Base-by-base conservation (phyloP, 169 alveolate species). In the Plasmodium cynomolgi region DNA sequence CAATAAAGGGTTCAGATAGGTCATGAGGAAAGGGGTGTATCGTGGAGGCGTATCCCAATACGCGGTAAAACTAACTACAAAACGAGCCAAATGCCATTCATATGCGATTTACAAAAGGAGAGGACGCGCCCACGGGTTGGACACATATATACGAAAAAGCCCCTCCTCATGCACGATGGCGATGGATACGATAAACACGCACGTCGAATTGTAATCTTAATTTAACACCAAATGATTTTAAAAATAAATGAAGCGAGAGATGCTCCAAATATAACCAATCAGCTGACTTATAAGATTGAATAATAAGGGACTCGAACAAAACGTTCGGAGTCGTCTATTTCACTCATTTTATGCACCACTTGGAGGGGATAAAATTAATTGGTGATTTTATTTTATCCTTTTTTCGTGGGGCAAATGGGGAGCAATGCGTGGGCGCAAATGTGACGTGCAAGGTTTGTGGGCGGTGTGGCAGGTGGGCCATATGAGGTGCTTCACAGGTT, bases 221-320 rank as follows among this genome's bases (percentile, higher is more conserved):
- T 90, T 62, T 75, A 86, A 90, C 94, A 80, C 94, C 74, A 68
- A 90, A 62, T 80, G 88, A 33, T 90, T 90, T 90, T 86, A 50
- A n/a, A 77, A n/a, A 39, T 56, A 86, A 33, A 58, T 77, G 85
- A 86, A 50, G 62, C 41, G 44, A 74, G 62, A 5, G 23, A 75
- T 29, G 80, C 84, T 41, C 71, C 84, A 34, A 15, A 54, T 79
- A 77, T 77, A 86, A 86, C 58, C 81, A 86, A 33, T 75, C 93
- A 77, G 93, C 81, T 86, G 93, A 86, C 93, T 86, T 75, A 86
- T 77, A 75, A 86, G 85, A 79, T 34, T 50, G 81, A 86, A 77
- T 77, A 54, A 77, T 79, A 75, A 86, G 81, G 47, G 54, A 86
- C 82, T 50, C 83, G 81, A 86, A 77, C 93, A 86, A 37, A 86